Evolutionary conservation across 2,329 filamentous ascomycete genomes (phyloP).

Genomic region (Colletotrichum scovillei): DNA sequence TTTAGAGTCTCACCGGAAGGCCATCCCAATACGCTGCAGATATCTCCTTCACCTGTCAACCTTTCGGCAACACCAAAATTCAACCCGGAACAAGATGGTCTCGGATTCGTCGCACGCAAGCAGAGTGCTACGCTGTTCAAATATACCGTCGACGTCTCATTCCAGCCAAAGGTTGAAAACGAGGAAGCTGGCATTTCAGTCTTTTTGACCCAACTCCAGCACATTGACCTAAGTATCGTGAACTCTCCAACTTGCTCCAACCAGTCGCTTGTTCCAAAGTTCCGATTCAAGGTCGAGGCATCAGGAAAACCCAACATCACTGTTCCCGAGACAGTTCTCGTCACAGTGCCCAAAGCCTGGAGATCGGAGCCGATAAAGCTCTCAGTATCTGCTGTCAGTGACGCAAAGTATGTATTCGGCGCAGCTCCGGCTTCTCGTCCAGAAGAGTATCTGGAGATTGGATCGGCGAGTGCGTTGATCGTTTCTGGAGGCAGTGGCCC

Average conservation of each 20-base stretch:
- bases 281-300: conserved; percentile 55
- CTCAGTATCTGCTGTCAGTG: conserved; percentile 56
- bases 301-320: conserved; percentile 46
- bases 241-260: conserved; percentile 39
- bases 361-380: conserved; percentile 47
- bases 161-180: conserved; percentile 47
- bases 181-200: conserved; percentile 65
- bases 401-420: conserved; percentile 55
- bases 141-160: conserved; percentile 59
- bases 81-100: conserved; percentile 54
- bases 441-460: conserved; percentile 41
- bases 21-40: conserved; percentile 49
- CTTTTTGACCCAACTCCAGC: conserved; percentile 65
- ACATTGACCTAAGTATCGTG: conserved; percentile 58
- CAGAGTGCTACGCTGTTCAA: conserved; percentile 67
- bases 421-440: conserved; percentile 44
- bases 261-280: conserved; percentile 45
- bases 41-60: conserved; percentile 37
- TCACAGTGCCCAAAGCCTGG: conserved; percentile 53
- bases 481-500: conserved; percentile 31
- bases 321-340: conserved; percentile 49
- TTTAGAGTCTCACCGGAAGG: conserved; percentile 50
- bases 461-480: conserved; percentile 42
- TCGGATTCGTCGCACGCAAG: conserved; percentile 62
- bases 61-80: conserved; percentile 41